Base-by-base conservation (phyloP, 441 rosid species). In the Pelargonium australe region DNA sequence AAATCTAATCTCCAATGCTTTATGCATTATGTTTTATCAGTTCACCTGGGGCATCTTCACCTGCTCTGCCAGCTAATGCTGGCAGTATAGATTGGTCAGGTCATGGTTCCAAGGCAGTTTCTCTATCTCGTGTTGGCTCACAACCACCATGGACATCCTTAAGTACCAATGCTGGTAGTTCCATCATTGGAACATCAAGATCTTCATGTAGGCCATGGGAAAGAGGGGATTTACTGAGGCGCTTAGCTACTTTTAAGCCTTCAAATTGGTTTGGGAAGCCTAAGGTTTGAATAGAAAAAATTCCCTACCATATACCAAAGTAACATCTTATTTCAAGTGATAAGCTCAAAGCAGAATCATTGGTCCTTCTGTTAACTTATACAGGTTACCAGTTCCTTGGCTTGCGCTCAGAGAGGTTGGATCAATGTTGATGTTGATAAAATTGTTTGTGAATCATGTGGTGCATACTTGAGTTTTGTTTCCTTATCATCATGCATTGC, bases 181-280 rank as follows among this genome's bases (percentile, higher is more conserved):
- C 87, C 62, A 78, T 79, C 69, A 73, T 76, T 67, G 83, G 90
- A 58, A 80, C 90, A 25, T 81, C 89, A 2, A 84, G 83, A 70
- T 81, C 83, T 64, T 86, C 99, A 0, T 95, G 96, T 80, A 86
- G 96, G 66, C 97, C 99, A 41, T 95, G 98, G 99, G 98, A 95
- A 75, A 83, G 97, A 82, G 98, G 96, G 67, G 98, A 95, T 80
- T 79, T 95, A 68, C 85, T 92, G 61, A 81, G 97, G 83, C 98
- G 98, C 13, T 81, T 95, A 77, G 90, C 99, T 65, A 95, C 98
- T 45, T 95, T 95, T 82, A 88, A 83, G 80, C 99, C 97, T 55
- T 78, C 86, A 1, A 87, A 92, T 83, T 95, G 98, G 99, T 82
- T 80, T 72, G 97, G 89, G 31, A 95, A 89, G 76, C 96, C 98